phyloP scores from a whole-genome alignment of 225 moss, liverwort and hornwort species.

The Polytrichum commune region DNA sequence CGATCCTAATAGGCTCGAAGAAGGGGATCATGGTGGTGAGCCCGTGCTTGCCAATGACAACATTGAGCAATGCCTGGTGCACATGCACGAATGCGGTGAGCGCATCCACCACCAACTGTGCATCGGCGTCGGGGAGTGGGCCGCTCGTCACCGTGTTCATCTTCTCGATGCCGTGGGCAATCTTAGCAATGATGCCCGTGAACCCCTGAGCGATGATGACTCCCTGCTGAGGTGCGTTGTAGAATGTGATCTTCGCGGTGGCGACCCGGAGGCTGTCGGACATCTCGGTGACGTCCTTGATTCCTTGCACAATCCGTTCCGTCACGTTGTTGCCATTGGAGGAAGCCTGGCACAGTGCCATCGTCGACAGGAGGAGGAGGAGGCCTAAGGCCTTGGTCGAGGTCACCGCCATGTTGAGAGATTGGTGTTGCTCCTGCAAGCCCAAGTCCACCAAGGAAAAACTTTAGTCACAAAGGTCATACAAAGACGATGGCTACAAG shows the following conservation, averaged over 20 bases:
- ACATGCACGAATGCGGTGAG: constrained; percentile 24
- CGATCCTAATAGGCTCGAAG: constrained; percentile 10
- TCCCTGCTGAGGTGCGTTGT: constrained; percentile 3
- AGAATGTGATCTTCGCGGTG: background rate
- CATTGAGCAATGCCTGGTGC: constrained; percentile 25
- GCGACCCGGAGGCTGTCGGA: constrained; percentile 8
- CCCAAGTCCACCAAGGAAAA: background rate
- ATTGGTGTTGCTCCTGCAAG: background rate
- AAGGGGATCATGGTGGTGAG: constrained; percentile 3
- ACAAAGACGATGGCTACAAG: background rate
- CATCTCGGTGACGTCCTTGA: constrained; percentile 6
- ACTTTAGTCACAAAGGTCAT: background rate
- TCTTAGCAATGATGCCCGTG: constrained; percentile 11
- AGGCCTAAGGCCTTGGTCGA: constrained; percentile 3
- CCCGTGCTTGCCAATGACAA: constrained; percentile 9
- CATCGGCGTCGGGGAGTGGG: constrained; percentile 18
- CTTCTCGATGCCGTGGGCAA: constrained; percentile 13
- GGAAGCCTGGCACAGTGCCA: constrained; percentile 16
- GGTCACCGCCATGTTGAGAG: constrained; percentile 7
- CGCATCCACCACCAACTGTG: constrained; percentile 22
- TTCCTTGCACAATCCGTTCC: constrained; percentile 5
- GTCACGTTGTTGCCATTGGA: constrained; percentile 5
- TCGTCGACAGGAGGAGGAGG: background rate
- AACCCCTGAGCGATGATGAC: constrained; percentile 8
- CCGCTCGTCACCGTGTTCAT: constrained; percentile 5